Evolutionary conservation across 352 stramenopile genomes (phyloP).

Genomic region (Elongisporangium undulatum): DNA sequence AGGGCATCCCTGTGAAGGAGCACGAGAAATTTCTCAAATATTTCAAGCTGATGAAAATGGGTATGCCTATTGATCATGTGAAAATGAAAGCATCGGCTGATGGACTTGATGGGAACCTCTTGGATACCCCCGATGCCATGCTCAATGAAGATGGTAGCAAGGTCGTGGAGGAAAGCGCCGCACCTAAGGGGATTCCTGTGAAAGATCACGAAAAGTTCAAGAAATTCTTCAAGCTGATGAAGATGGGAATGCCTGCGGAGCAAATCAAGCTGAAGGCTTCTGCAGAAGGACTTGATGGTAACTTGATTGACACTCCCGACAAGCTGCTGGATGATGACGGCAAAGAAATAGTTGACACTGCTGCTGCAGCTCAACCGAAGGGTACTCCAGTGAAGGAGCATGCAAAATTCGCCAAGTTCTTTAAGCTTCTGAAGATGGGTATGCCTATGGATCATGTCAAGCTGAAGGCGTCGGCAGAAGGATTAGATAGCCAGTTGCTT

Average conservation of each 20-base stretch:
- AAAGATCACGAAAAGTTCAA: slow-evolving; percentile 89
- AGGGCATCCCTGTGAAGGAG: slow-evolving; percentile 50
- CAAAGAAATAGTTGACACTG: slow-evolving; percentile 21
- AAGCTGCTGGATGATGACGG: slow-evolving; percentile 45
- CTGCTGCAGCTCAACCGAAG: slow-evolving; percentile 12
- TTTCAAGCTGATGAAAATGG: slow-evolving; percentile 82
- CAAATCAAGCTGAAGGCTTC: slow-evolving; percentile 65
- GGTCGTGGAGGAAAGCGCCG: slow-evolving; percentile 10
- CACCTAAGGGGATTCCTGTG: slow-evolving; percentile 32
- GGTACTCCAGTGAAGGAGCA: slow-evolving; percentile 77
- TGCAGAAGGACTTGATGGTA: slow-evolving; percentile 48
- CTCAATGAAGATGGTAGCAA: slow-evolving; percentile 57
- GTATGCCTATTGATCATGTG: slow-evolving; percentile 76
- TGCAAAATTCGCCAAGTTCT: slow-evolving; percentile 92
- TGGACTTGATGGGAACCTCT: slow-evolving; percentile 83
- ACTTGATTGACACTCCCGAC: slow-evolving; percentile 51
- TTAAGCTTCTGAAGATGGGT: slow-evolving; percentile 90
- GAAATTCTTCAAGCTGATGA: slow-evolving; percentile 77
- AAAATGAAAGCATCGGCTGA: slow-evolving; percentile 78
- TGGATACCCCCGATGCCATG: slow-evolving; percentile 63
- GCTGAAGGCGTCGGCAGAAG: slow-evolving; percentile 68
- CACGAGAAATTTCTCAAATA: slow-evolving; percentile 75
- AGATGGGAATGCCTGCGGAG: slow-evolving; percentile 74
- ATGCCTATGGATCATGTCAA: slow-evolving; percentile 88
- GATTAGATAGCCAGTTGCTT: slow-evolving; percentile 43